Base-by-base conservation (phyloP, 495 filamentous ascomycete species). In the Neurospora tetraspora region DNA sequence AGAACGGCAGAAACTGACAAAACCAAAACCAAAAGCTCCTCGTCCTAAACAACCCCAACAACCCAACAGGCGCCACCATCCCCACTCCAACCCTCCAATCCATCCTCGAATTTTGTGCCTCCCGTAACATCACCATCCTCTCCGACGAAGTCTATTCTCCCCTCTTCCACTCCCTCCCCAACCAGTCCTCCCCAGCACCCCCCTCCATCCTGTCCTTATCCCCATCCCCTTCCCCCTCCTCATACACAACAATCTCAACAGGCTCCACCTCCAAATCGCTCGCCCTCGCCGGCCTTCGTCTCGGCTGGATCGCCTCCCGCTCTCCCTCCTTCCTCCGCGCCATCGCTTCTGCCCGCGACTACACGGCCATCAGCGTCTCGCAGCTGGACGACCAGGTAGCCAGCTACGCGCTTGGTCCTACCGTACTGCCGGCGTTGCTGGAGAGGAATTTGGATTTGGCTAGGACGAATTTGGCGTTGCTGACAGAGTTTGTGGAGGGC, bases 131-230 rank as follows among this genome's bases (percentile, higher is more conserved):
- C 71, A 89, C 85, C 37, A 82, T 97, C 27, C 84, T 94, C 69
- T 87, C 89, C 5, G 94, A 97, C 76, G 94, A 97, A 81, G 94
- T 96, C 9, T 97, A 96, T 79, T 88, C 92, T 6, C 94, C 94
- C 0, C 83, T 97, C n/a, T 97, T 94, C 85, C 94, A 97, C 82
- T 79, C 81, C 69, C 76, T 84, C 14, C 78, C 80, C 5, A 69
- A 73, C 2, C 72, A 76, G 10, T 45, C 73, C 9, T 31, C 27
- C 6, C 14, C 12, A 61, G 73, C 77, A 1, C 80, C 80, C 5
- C 78, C 80, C 0, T 88, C 85, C 53, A 88, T 92, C 69, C 84
- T 84, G 16, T 89, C 91, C 0, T 80, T 96, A 11, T 34, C 53
- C 14, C 53, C 53, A 36, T 36, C 34, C 34, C 5, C 34, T 36